Evolutionary conservation across 306 rosid species (phyloP).

Genomic region (Alnus rubra): DNA sequence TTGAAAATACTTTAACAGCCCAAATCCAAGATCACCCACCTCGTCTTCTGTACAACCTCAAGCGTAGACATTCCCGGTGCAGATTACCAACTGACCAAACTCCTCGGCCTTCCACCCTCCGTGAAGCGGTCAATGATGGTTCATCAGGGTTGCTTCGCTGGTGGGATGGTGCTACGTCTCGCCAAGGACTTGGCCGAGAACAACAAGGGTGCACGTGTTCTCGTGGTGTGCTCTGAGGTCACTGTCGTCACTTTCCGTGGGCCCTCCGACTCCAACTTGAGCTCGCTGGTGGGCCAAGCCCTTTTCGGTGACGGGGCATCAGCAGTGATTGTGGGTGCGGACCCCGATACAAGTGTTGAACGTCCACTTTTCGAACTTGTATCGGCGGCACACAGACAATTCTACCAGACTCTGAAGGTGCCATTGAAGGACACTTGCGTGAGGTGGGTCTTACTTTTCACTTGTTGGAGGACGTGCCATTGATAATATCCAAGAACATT

Average conservation of each 20-base stretch:
- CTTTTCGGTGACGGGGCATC: constrained; percentile 61
- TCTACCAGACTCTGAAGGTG: constrained; percentile 54
- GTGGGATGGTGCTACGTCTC: constrained; percentile 64
- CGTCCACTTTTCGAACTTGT: constrained; percentile 44
- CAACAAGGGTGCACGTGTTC: constrained; percentile 53
- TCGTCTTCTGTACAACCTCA: constrained; percentile 63
- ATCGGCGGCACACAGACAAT: constrained; percentile 50
- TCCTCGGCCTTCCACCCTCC: constrained; percentile 56
- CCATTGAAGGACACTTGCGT: constrained; percentile 54
- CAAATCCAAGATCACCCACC: constrained; percentile 60
- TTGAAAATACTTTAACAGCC: too few species aligned
- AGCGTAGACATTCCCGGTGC: constrained; percentile 72
- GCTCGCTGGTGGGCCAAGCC: constrained; percentile 57
- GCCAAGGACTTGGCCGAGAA: constrained; percentile 67
- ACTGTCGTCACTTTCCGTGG: constrained; percentile 71
- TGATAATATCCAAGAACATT: constrained; percentile 56
- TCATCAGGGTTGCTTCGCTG: constrained; percentile 69
- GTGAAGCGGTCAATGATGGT: constrained; percentile 67
- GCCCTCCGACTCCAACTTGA: constrained; percentile 55
- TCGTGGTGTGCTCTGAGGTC: constrained; percentile 64
- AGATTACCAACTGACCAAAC: constrained; percentile 60
- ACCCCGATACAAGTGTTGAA: constrained; percentile 40
- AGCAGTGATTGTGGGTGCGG: constrained; percentile 47
- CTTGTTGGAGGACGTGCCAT: constrained; percentile 52
- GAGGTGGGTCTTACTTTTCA: constrained; percentile 63